Base-by-base conservation (phyloP, 345 rosid genomes). In the Syzygium aromaticum region DNA sequence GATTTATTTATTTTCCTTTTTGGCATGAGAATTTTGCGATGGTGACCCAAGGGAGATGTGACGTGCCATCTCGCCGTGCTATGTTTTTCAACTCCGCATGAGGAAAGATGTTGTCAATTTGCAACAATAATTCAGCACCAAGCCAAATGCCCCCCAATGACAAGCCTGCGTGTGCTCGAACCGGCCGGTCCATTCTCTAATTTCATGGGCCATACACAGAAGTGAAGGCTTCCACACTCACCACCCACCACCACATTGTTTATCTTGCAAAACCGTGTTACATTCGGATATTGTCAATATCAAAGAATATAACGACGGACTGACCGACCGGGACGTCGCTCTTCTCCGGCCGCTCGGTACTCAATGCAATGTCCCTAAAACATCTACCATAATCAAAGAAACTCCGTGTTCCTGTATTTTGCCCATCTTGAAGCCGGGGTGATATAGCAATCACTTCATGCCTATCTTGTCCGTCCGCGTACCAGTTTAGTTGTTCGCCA, bases 241-340 rank as follows among this genome's bases (percentile, higher is more conserved):
- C 12, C 78, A 33, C 19, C 78, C 46, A 33, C 78, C 7, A 5
- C 78, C 7, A 2, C 22, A 16, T 17, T 11, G 43, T 33, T 10
- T 6, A 64, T 10, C 22, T 30, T 6, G 0, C 1, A 1, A 10
- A 64, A 64, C 16, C 19, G 4, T 64, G 77, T 16, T 64, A 15
- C 46, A 17, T 5, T 64, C 3, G 22, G 11, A 19, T 33, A 40
- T 3, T 0, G 3, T 15, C 22, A 43, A 43, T 43, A 3, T 30
- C 43, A 30, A 64, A 6, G 4, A 64, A 28, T 30, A 64, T 30
- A 64, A 64, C 3, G 77, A 30, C 3, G 1, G 22, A 64, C 11
- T 1, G 1, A 16, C 11, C 0, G 22, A 1, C 0, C 11, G 1
- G 40, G 43, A 16, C 0, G 6, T 64, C 1, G 5, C 43, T 28